Evolutionary conservation across 768 basidiomycete species (phyloP).

Genomic region (Roridomyces roridus): DNA sequence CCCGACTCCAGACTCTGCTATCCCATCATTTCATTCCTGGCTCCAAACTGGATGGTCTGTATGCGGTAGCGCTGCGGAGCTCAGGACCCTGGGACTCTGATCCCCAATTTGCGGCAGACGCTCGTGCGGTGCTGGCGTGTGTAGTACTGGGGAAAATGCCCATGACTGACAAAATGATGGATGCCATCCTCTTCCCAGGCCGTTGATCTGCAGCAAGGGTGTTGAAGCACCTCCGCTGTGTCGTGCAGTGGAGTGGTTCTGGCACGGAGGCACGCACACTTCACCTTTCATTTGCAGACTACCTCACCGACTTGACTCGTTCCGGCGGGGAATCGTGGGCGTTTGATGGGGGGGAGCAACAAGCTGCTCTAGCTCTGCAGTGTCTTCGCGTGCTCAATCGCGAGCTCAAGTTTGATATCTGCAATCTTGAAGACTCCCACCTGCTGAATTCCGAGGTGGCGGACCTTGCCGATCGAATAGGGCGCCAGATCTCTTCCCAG

Average conservation of each 20-base stretch:
- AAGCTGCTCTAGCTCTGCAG: too few species aligned
- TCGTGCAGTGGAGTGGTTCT: not conserved
- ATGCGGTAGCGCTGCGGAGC: not conserved
- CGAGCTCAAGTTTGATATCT: not conserved
- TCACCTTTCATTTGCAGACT: too few species aligned
- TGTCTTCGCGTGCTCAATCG: not conserved
- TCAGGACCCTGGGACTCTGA: not conserved
- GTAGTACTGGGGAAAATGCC: not conserved
- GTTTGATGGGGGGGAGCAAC: not conserved
- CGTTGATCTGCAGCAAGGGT: not conserved
- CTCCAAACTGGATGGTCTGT: not conserved
- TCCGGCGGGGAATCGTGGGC: not conserved
- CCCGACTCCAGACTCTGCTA: not conserved
- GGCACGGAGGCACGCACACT: not conserved
- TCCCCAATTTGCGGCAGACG: not conserved
- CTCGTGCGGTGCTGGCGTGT: not conserved
- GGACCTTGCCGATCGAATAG: not conserved
- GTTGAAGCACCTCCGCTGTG: too few species aligned
- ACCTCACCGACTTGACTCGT: too few species aligned
- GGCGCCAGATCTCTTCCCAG: not conserved
- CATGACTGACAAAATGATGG: not conserved
- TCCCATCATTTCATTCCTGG: not conserved
- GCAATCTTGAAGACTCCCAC: not conserved
- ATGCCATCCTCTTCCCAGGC: not conserved
- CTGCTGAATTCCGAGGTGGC: not conserved